A percentile compares a stretch with the other conserved stretches of the same genome.
Conservation (phyloP, 352 stramenopile genomes). For the Globisporangium recalcitrans region DNA sequence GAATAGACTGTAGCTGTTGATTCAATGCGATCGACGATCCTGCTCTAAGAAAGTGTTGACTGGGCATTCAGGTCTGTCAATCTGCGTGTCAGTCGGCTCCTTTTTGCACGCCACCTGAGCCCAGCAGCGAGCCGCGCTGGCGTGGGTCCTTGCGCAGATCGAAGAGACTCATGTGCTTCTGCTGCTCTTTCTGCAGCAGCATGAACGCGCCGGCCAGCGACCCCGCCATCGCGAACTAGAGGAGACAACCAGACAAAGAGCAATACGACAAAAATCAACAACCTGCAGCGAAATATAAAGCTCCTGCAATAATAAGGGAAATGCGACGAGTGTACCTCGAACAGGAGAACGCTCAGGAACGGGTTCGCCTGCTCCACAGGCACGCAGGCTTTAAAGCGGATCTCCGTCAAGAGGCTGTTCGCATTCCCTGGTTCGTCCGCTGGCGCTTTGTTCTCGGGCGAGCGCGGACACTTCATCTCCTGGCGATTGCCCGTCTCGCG, state of each 20-base stretch:
- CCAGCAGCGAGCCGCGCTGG: conserved; percentile 42
- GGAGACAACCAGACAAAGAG: background rate
- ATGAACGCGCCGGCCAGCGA: conserved; percentile 39
- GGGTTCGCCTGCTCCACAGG: conserved; percentile 32
- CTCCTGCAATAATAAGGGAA: background rate
- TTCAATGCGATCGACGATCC: background rate
- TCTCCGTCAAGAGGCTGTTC: conserved; percentile 22
- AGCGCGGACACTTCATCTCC: conserved; percentile 51
- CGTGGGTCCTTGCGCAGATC: conserved; percentile 64
- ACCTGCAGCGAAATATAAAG: background rate
- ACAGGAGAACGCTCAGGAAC: conserved; percentile 49
- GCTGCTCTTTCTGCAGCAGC: conserved; percentile 52
- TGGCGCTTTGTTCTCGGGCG: conserved; percentile 17
- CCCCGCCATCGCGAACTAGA: conserved; percentile 48
- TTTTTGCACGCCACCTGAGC: conserved; percentile 2
- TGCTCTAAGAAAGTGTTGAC: background rate
- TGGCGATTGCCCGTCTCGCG: conserved; percentile 62
- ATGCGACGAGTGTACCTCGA: conserved; percentile 51
- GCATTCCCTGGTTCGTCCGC: conserved; percentile 13
- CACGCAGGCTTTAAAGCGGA: conserved; percentile 51
- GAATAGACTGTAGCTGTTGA: background rate
- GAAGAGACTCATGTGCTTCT: conserved; percentile 77
- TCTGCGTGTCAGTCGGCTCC: conserved; percentile 13
- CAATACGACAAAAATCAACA: background rate
- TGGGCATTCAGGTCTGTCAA: too few relatives aligned